Percentiles rank a stretch among this genome's conserved stretches.
These are phyloP conservation scores for Lathyrus sativus DNA, from an alignment of 306 rosid genomes.

Conservation along the genomic window DNA sequence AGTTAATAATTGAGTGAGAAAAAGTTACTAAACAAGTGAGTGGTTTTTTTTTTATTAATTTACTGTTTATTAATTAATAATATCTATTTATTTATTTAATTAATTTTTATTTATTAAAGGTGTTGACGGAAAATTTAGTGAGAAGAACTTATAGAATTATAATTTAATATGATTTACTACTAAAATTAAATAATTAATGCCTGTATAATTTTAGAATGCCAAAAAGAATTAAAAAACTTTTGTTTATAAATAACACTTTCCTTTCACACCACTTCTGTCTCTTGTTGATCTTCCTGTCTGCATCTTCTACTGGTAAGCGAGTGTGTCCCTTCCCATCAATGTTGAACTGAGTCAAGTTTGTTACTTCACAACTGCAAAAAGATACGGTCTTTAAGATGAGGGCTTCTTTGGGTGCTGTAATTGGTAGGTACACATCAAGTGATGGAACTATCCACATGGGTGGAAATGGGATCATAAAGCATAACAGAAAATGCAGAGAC, in stretches of 20 bases:
- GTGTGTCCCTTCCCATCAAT: background rate
- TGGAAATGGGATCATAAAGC: constrained; percentile 67
- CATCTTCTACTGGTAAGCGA: constrained; percentile 14
- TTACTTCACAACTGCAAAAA: background rate
- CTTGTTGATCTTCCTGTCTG: background rate
- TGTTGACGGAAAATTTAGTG: too few species aligned
- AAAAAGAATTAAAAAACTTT: background rate
- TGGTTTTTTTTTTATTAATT: too few species aligned
- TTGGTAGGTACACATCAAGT: constrained; percentile 84
- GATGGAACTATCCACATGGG: constrained; percentile 75
- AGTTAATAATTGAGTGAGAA: too few species aligned
- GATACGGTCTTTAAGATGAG: constrained; percentile 54
- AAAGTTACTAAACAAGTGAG: too few species aligned
- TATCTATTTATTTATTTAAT: too few species aligned
- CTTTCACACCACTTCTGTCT: constrained; percentile 44
- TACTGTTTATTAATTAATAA: too few species aligned
- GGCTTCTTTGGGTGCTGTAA: constrained; percentile 88
- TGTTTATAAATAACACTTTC: constrained; percentile 26
- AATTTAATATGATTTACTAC: too few species aligned
- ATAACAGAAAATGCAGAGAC: constrained; percentile 87
- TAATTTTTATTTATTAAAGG: too few species aligned
- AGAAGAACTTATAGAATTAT: too few species aligned
- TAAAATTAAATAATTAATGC: too few species aligned
- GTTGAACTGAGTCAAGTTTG: constrained; percentile 38
- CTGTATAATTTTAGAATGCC: too few species aligned